phyloP scores from a whole-genome alignment of 176 grass and related monocot species.

The Rhipidocladum racemiflorum region DNA sequence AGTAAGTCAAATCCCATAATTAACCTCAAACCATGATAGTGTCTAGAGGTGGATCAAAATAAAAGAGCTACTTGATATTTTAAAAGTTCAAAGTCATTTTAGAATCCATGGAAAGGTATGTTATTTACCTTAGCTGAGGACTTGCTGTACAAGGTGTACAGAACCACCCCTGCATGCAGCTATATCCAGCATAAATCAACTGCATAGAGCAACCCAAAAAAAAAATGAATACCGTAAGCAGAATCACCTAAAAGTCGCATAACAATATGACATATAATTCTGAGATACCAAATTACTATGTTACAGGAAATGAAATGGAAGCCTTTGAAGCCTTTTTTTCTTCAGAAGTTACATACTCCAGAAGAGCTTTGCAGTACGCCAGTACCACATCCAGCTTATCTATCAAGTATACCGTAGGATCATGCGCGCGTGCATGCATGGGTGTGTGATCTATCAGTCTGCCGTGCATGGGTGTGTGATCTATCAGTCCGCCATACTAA shows the following conservation, averaged over 20 bases:
- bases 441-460: neutral
- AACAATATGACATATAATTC: neutral
- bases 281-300: slow-evolving; percentile 1
- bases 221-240: neutral
- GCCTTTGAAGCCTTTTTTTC: neutral
- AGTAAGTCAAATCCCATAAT: neutral
- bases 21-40: neutral
- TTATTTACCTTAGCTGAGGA: slow-evolving; percentile 68
- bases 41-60: neutral
- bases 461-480: neutral
- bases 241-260: neutral
- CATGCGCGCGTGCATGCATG: no score
- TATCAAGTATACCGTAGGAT: slow-evolving; percentile 12
- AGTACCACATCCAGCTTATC: neutral
- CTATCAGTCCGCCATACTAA: slow-evolving; percentile 3
- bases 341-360: neutral
- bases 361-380: neutral
- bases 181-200: slow-evolving; percentile 94
- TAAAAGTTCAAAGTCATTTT: neutral
- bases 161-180: slow-evolving; percentile 97
- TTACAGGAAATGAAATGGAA: slow-evolving; percentile 18
- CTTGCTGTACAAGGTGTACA: slow-evolving; percentile 81
- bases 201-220: slow-evolving; percentile 32
- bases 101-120: slow-evolving; percentile 18
- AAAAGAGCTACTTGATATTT: slow-evolving; percentile 8